Evolutionary conservation across 805 yeast genomes (phyloP).

Genomic region (Nakazawaea wickerhamii): DNA sequence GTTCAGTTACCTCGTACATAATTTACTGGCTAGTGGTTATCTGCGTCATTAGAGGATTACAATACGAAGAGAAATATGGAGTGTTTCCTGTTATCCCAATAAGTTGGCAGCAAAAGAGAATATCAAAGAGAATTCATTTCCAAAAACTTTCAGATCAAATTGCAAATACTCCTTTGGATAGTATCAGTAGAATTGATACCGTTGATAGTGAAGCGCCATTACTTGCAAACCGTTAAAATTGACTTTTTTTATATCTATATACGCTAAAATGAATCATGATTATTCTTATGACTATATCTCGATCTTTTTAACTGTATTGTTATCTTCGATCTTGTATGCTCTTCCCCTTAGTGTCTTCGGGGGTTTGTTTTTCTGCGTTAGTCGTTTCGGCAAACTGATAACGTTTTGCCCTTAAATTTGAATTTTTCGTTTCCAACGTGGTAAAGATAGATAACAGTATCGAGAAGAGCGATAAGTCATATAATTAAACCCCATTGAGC

Average conservation of each 20-base stretch:
- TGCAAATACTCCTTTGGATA: neutral
- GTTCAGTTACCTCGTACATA: slow-evolving; percentile 35
- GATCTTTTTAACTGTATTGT: too few relatives aligned
- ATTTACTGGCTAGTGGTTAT: slow-evolving; percentile 33
- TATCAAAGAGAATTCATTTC: slow-evolving; percentile 28
- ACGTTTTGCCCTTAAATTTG: neutral
- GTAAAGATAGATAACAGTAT: too few relatives aligned
- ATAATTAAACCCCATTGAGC: neutral
- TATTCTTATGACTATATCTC: too few relatives aligned
- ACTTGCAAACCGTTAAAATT: neutral
- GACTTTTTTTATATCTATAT: neutral
- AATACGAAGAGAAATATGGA: slow-evolving; percentile 51
- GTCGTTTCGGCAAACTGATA: neutral
- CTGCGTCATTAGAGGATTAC: slow-evolving; percentile 23
- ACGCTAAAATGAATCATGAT: too few relatives aligned
- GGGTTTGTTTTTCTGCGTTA: too few relatives aligned
- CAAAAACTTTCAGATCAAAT: slow-evolving; percentile 22
- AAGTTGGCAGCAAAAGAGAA: slow-evolving; percentile 47
- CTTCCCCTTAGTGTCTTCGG: too few relatives aligned
- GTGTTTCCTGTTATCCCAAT: slow-evolving; percentile 53
- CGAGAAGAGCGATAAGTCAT: too few relatives aligned
- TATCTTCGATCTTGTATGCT: too few relatives aligned
- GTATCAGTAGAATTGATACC: neutral
- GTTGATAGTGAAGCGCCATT: slow-evolving; percentile 3
- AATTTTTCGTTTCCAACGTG: too few relatives aligned